Evolutionary conservation across 495 filamentous ascomycete species (phyloP).

Genomic region (Podospora bellae-mahoneyi): DNA sequence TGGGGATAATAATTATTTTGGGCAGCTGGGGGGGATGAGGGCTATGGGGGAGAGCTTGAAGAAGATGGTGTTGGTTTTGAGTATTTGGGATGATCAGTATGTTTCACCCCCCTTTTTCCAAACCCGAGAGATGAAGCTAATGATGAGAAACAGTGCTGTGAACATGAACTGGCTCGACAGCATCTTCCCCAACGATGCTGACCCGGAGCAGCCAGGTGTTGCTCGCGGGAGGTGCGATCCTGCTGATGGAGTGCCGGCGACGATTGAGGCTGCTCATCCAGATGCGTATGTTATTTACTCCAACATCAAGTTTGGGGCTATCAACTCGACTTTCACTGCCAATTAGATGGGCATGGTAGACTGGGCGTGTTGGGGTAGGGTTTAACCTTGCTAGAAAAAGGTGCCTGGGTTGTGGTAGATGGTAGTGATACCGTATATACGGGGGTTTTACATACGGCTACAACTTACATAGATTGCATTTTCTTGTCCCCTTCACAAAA

Average conservation of each 20-base stretch:
- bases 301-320: constrained; percentile 57
- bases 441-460: neutral
- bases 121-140: neutral
- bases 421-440: neutral
- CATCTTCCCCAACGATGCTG: constrained; percentile 53
- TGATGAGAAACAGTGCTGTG: constrained; percentile 25
- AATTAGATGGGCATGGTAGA: constrained; percentile 8
- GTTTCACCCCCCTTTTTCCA: neutral
- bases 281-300: constrained; percentile 59
- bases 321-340: constrained; percentile 33
- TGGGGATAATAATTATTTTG: constrained; percentile 54
- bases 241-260: constrained; percentile 49
- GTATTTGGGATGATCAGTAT: constrained; percentile 65
- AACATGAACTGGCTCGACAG: constrained; percentile 75
- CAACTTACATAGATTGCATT: neutral
- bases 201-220: constrained; percentile 51
- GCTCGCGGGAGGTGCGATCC: constrained; percentile 60
- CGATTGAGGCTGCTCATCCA: constrained; percentile 49
- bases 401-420: too few species aligned
- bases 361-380: neutral
- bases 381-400: too few species aligned
- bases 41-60: constrained; percentile 54
- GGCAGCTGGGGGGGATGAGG: constrained; percentile 53
- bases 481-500: too few species aligned
- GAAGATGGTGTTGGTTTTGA: constrained; percentile 67